Conservation (phyloP, 2,329 filamentous ascomycete species). For the Curvularia sp. region DNA sequence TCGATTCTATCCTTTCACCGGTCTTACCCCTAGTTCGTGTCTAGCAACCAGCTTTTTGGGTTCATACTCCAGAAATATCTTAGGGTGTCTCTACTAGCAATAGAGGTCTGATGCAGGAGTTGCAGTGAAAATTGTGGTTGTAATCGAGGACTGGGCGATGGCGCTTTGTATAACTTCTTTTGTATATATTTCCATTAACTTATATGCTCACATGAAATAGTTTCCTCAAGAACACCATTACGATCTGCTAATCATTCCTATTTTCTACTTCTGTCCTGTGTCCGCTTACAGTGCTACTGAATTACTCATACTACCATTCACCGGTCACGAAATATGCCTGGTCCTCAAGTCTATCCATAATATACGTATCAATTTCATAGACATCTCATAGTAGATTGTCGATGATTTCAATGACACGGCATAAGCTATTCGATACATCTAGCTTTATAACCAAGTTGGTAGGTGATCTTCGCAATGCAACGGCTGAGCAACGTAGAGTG, state of each 20-base stretch:
- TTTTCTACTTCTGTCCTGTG: not conserved
- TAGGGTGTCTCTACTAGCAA: not conserved
- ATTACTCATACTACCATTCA: not conserved
- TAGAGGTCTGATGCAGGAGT: not conserved
- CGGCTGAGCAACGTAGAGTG: too few species aligned
- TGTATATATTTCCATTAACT: not conserved
- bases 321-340: not conserved
- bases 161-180: not conserved
- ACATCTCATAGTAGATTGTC: not conserved
- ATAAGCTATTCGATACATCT: not conserved
- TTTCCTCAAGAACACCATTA: not conserved
- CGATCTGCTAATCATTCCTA: too few species aligned
- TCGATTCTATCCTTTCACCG: not conserved
- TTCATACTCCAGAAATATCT: not conserved
- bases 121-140: not conserved
- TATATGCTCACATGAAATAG: accelerated
- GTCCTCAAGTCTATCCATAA: not conserved
- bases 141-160: not conserved
- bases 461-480: not conserved
- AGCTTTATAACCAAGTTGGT: not conserved
- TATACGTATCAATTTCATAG: not conserved
- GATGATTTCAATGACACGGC: not conserved
- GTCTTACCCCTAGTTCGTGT: not conserved
- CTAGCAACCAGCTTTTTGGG: not conserved
- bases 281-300: not conserved